Evolutionary conservation across 2,329 filamentous ascomycete species (phyloP).

Genomic region (Colletotrichum nymphaeae): DNA sequence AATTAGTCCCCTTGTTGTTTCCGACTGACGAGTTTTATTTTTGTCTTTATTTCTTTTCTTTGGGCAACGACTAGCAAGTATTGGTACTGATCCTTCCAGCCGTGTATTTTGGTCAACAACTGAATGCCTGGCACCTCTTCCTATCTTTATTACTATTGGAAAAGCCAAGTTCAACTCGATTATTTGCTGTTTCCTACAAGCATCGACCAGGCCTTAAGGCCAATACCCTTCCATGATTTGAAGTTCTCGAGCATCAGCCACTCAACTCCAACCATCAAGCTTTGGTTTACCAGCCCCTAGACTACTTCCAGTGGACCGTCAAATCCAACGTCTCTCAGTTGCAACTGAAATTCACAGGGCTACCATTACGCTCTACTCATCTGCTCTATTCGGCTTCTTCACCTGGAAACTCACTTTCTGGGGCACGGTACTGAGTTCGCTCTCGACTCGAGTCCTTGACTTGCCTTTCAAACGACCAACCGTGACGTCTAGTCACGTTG

Average conservation of each 20-base stretch:
- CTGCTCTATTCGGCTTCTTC: neutral
- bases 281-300: neutral
- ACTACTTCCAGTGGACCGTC: neutral
- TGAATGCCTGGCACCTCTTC: neutral
- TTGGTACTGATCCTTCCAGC: neutral
- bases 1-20: conserved; percentile 13
- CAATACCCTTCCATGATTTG: neutral
- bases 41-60: conserved; percentile 12
- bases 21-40: conserved; percentile 20
- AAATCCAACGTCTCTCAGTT: neutral
- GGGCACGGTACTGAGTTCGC: neutral
- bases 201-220: neutral
- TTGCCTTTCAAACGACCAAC: neutral
- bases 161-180: neutral
- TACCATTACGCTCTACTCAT: neutral
- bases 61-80: neutral
- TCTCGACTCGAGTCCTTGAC: neutral
- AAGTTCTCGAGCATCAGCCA: neutral
- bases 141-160: neutral
- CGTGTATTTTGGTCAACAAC: neutral
- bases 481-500: neutral
- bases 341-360: neutral
- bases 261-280: neutral
- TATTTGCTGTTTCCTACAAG: neutral
- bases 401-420: neutral